Evolutionary conservation across 139 green algal species (phyloP).

Genomic region (Axilococcus clingmanii): DNA sequence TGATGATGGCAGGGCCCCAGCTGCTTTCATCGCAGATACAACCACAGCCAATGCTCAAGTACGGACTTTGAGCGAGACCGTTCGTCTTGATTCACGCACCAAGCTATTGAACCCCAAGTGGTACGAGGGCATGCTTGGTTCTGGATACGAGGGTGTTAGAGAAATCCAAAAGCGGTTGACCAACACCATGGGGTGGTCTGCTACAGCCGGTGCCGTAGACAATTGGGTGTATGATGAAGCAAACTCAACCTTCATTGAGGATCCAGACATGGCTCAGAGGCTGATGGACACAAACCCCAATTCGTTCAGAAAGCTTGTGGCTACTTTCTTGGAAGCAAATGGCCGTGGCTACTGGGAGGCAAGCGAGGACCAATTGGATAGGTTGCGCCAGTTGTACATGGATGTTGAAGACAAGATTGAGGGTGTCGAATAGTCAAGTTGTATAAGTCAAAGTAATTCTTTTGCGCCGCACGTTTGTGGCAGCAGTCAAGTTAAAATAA

Average conservation of each 20-base stretch:
- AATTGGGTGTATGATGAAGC: conserved; percentile 99
- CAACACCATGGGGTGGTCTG: conserved; percentile 99
- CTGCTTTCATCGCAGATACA: conserved; percentile 95
- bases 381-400: conserved; percentile 75
- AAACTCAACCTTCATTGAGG: conserved; percentile 86
- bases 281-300: conserved; percentile 97
- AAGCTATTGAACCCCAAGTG: conserved; percentile 99
- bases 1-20: conserved; percentile 74
- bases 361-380: conserved; percentile 85
- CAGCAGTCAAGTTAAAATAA: no score
- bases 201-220: conserved; percentile 88
- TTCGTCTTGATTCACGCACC: conserved; percentile 93
- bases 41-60: conserved; percentile 97
- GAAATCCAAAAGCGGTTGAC: conserved; percentile 99
- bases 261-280: conserved; percentile 61
- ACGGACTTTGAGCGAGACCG: conserved; percentile 85
- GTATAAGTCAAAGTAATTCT: no score
- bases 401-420: conserved; percentile 98
- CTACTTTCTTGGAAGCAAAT: conserved; percentile 98
- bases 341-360: conserved; percentile 95
- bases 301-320: conserved; percentile 82
- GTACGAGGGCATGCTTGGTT: conserved; percentile 96
- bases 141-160: conserved; percentile 94
- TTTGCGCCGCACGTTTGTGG: no score
- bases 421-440: conserved; percentile 82